phyloP scores from a whole-genome alignment of 495 filamentous ascomycete genomes.

The Penicillium taxi region DNA sequence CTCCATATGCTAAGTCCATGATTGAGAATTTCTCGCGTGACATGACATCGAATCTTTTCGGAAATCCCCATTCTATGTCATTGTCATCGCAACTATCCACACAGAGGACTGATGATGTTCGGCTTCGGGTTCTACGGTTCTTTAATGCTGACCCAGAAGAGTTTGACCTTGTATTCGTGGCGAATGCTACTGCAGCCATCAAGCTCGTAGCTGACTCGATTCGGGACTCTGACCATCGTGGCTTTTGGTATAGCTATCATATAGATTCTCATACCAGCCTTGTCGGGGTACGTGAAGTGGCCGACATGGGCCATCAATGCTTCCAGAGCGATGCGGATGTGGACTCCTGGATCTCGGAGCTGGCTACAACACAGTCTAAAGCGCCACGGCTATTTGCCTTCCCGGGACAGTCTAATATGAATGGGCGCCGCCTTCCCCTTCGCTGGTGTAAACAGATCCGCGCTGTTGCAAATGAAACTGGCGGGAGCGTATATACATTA shows the following conservation, averaged over 20 bases:
- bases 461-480: constrained; percentile 7
- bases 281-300: constrained; percentile 71
- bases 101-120: constrained; percentile 64
- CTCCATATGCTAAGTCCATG: constrained; percentile 67
- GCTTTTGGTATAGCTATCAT: constrained; percentile 81
- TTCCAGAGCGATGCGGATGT: constrained; percentile 59
- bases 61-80: constrained; percentile 88
- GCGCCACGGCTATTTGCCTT: constrained; percentile 61
- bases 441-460: constrained; percentile 58
- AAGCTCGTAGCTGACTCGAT: constrained; percentile 78
- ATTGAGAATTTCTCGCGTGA: constrained; percentile 69
- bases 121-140: constrained; percentile 63
- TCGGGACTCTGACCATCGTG: constrained; percentile 46
- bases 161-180: constrained; percentile 86
- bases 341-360: constrained; percentile 53
- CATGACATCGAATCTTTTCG: constrained; percentile 71
- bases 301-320: constrained; percentile 52
- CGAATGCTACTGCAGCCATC: constrained; percentile 86
- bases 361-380: constrained; percentile 15
- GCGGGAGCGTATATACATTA: constrained; percentile 51
- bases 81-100: constrained; percentile 70
- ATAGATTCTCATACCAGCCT: constrained; percentile 81
- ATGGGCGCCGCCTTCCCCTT: constrained; percentile 68
- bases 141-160: constrained; percentile 77
- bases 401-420: constrained; percentile 90